phyloP scores from a whole-genome alignment of 768 basidiomycete genomes.

The Hirschioporus abietinus region DNA sequence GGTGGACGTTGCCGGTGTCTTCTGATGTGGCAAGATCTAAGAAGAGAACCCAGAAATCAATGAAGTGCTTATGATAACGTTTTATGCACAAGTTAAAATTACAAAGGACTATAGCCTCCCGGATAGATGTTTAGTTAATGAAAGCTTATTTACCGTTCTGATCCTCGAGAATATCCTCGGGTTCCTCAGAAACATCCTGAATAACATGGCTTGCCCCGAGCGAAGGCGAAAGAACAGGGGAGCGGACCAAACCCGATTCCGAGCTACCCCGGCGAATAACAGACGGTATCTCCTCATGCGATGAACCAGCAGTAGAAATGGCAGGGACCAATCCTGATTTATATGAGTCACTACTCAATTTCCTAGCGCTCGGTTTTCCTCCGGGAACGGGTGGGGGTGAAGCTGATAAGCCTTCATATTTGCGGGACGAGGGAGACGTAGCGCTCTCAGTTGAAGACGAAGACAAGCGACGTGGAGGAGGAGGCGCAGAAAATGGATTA shows the following conservation, averaged over 20 bases:
- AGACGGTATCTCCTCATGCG: neutral
- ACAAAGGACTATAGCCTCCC: neutral
- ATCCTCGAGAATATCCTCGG: neutral
- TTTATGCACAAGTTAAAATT: neutral
- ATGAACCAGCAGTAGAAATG: neutral
- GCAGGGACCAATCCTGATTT: neutral
- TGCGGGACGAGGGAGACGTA: neutral
- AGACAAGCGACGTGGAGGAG: neutral
- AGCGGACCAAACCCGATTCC: neutral
- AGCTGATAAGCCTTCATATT: neutral
- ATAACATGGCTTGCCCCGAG: neutral
- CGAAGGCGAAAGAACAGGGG: neutral
- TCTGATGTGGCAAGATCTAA: neutral
- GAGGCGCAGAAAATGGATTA: conserved; percentile 44
- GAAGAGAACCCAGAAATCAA: neutral
- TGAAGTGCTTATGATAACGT: neutral
- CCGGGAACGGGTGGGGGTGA: neutral
- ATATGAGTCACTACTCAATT: neutral
- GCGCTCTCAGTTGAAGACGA: neutral
- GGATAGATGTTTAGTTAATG: neutral
- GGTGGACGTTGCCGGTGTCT: neutral
- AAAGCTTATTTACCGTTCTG: neutral
- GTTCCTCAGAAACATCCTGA: neutral
- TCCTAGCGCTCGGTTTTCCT: neutral
- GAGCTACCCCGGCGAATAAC: neutral